Percentiles rank a stretch among this genome's conserved stretches.
These are phyloP conservation scores for Juncus effusus DNA, from an alignment of 176 grass and related monocot species.

Conservation along the genomic window DNA sequence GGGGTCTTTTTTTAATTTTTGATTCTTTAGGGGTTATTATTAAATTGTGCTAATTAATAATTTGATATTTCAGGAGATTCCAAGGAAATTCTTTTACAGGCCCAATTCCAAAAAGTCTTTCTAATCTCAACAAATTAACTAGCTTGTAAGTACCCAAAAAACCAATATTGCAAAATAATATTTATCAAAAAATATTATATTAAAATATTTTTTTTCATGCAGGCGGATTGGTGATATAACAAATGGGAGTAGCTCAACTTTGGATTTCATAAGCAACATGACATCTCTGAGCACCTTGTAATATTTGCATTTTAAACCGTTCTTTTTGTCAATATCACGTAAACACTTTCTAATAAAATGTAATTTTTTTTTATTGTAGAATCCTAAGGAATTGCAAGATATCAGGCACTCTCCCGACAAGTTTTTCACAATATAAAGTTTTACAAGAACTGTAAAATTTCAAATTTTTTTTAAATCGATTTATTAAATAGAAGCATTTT, in stretches of 20 bases:
- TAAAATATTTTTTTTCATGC: conserved; percentile 9
- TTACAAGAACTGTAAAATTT: conserved; percentile 35
- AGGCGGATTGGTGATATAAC: conserved; percentile 71
- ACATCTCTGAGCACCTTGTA: conserved; percentile 59
- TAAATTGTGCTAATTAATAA: not conserved
- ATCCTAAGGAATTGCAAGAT: conserved; percentile 77
- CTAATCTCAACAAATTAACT: conserved; percentile 50
- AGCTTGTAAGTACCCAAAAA: conserved; percentile 48
- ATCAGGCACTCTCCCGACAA: conserved; percentile 47
- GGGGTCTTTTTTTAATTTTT: no score
- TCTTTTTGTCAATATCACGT: not conserved
- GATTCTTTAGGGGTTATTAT: not conserved
- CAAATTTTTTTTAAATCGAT: not conserved
- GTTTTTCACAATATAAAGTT: conserved; percentile 45
- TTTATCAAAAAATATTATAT: no score
- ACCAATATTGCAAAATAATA: no score
- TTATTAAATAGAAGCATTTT: not conserved
- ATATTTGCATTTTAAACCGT: not conserved
- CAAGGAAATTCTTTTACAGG: conserved; percentile 89
- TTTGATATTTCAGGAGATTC: conserved; percentile 45
- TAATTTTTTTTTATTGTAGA: conserved; percentile 36
- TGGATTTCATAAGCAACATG: conserved; percentile 60
- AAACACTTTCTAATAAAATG: not conserved
- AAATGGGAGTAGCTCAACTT: conserved; percentile 71
- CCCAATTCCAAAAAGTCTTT: conserved; percentile 59